Percentiles rank a stretch among this genome's conserved stretches.
These are phyloP conservation scores for Tolypocladium sp. DNA, from an alignment of 2,329 filamentous ascomycete species.

Conservation along the genomic window DNA sequence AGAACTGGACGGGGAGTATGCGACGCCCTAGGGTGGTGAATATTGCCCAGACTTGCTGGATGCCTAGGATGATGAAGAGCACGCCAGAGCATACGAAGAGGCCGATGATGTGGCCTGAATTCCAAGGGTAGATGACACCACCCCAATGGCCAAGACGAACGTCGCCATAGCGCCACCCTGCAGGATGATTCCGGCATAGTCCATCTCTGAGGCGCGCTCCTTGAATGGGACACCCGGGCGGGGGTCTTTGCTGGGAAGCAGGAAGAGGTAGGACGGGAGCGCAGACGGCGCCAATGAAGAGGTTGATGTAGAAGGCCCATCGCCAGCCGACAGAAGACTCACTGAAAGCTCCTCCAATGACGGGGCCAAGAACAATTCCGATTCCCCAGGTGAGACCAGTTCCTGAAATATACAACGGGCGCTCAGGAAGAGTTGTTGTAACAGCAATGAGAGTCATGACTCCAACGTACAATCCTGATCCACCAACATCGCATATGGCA, in stretches of 20 bases:
- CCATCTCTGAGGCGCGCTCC: slow-evolving; percentile 22
- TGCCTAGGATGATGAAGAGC: slow-evolving; percentile 25
- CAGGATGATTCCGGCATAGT: slow-evolving; percentile 33
- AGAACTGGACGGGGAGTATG: slow-evolving; percentile 39
- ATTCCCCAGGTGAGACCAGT: slow-evolving; percentile 29
- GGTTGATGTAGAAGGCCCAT: slow-evolving; percentile 43
- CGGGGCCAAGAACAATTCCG: slow-evolving; percentile 35
- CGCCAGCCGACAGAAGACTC: background rate
- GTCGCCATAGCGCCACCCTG: slow-evolving; percentile 21
- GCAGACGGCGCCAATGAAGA: slow-evolving; percentile 27
- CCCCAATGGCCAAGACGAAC: slow-evolving; percentile 38
- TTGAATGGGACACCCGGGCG: slow-evolving; percentile 9
- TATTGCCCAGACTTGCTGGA: slow-evolving; percentile 31
- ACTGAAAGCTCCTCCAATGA: slow-evolving; percentile 13
- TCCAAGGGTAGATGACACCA: slow-evolving; percentile 37
- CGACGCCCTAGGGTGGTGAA: slow-evolving; percentile 10
- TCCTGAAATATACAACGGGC: slow-evolving; percentile 8
- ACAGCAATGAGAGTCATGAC: slow-evolving; percentile 1
- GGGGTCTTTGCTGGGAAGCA: slow-evolving; percentile 12
- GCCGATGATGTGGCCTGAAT: slow-evolving; percentile 29
- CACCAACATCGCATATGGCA: slow-evolving; percentile 12
- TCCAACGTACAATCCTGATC: slow-evolving; percentile 3
- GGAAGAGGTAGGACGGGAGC: slow-evolving; percentile 15
- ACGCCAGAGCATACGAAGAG: slow-evolving; percentile 32
- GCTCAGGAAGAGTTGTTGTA: background rate